phyloP scores from a whole-genome alignment of 2,329 filamentous ascomycete species.

The Monilinia fructigena region DNA sequence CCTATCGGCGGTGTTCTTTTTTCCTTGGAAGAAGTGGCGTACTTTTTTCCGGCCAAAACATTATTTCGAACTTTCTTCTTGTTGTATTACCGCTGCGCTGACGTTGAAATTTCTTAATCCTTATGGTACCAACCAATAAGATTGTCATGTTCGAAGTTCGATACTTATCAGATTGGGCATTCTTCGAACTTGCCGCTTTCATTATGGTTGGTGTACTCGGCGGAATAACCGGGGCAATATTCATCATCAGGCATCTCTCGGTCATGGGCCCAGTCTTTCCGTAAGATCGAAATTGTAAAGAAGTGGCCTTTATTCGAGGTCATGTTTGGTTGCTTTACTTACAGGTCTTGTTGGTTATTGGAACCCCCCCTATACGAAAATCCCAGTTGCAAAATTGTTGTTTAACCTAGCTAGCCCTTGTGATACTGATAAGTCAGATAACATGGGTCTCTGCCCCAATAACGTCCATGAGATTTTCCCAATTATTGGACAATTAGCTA shows the following conservation, averaged over 20 bases:
- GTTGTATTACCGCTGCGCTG: slow-evolving; percentile 88
- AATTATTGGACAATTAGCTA: slow-evolving; percentile 67
- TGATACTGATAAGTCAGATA: slow-evolving; percentile 61
- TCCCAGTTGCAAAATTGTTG: slow-evolving; percentile 86
- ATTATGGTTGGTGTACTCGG: slow-evolving; percentile 83
- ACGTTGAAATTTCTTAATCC: slow-evolving; percentile 94
- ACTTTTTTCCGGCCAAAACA: slow-evolving; percentile 97
- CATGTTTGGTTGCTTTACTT: slow-evolving; percentile 74
- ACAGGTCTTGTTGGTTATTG: slow-evolving; percentile 88
- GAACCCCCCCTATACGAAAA: slow-evolving; percentile 81
- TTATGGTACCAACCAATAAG: slow-evolving; percentile 91
- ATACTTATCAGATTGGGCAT: slow-evolving; percentile 87
- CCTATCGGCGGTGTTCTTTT: slow-evolving; percentile 89
- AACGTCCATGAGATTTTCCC: slow-evolving; percentile 72
- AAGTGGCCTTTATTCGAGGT: slow-evolving; percentile 83
- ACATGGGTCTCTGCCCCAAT: slow-evolving; percentile 75
- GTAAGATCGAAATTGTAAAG: slow-evolving; percentile 78
- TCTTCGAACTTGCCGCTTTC: slow-evolving; percentile 85
- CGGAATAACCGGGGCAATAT: slow-evolving; percentile 80
- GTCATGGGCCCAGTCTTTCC: slow-evolving; percentile 85
- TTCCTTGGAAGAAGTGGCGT: slow-evolving; percentile 90
- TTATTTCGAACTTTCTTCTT: slow-evolving; percentile 98
- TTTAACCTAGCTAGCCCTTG: slow-evolving; percentile 91
- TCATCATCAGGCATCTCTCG: slow-evolving; percentile 97
- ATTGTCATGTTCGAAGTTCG: slow-evolving; percentile 96